Conservation (phyloP, 805 yeast genomes). For the Spathaspora arborariae region DNA sequence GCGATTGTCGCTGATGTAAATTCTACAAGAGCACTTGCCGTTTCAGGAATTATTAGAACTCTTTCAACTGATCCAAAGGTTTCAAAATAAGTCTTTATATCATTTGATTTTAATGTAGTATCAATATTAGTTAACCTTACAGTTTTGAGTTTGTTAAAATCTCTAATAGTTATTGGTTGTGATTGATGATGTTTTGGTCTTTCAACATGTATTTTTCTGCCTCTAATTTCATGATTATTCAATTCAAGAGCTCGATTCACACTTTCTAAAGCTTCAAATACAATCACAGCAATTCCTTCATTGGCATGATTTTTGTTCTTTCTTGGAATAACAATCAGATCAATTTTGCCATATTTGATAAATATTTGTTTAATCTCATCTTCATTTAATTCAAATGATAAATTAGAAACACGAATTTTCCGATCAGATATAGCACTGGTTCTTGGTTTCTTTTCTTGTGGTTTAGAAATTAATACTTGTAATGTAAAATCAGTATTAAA, state of each 20-base stretch:
- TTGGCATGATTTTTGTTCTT: constrained; percentile 32
- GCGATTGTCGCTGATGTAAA: constrained; percentile 41
- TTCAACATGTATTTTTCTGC: constrained; percentile 21
- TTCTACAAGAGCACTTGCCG: constrained; percentile 48
- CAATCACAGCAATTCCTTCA: constrained; percentile 67
- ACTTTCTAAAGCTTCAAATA: constrained; percentile 39
- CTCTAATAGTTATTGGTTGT: constrained; percentile 6
- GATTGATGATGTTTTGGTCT: constrained; percentile 13
- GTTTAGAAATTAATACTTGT: constrained; percentile 61
- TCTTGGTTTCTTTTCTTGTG: constrained; percentile 34
- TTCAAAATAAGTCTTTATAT: constrained; percentile 25
- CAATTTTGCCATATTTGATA: constrained; percentile 49
- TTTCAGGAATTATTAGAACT: constrained; percentile 44
- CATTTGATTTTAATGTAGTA: constrained; percentile 35
- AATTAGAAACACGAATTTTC: constrained; percentile 42
- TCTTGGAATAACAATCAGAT: constrained; percentile 46
- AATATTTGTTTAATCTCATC: constrained; percentile 40
- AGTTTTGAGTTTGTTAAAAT: constrained; percentile 17
- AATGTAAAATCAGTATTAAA: constrained; percentile 30
- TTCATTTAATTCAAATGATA: constrained; percentile 43
- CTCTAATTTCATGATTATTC: constrained; percentile 41
- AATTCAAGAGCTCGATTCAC: constrained; percentile 46
- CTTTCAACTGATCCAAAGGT: constrained; percentile 35
- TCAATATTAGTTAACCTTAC: constrained; percentile 21
- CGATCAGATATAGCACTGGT: constrained; percentile 51